Evolutionary conservation across 768 basidiomycete genomes (phyloP).

Genomic region (Myochromella boudieri): DNA sequence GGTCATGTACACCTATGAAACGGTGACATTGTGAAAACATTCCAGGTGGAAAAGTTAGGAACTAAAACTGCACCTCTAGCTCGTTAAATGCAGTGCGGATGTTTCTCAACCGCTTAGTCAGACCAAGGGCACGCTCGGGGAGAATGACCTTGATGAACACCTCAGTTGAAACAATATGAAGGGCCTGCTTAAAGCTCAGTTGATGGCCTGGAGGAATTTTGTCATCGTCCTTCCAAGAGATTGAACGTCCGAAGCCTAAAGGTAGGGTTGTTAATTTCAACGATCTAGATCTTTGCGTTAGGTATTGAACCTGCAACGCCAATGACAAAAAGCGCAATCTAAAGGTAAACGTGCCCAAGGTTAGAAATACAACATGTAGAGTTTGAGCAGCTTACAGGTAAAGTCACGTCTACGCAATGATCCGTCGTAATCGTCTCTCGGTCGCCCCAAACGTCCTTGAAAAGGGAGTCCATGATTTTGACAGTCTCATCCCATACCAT

Average conservation of each 20-base stretch:
- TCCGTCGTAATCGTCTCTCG: conserved; percentile 39
- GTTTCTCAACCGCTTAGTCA: conserved; percentile 31
- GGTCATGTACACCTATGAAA: conserved; percentile 40
- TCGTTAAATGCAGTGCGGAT: conserved; percentile 41
- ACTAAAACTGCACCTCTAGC: conserved; percentile 33
- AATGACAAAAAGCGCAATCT: conserved; percentile 60
- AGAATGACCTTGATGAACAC: conserved; percentile 36
- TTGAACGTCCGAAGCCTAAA: conserved; percentile 49
- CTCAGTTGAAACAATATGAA: conserved; percentile 41
- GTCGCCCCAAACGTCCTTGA: conserved; percentile 48
- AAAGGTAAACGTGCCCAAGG: conserved; percentile 5
- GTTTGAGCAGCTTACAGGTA: conserved; percentile 38
- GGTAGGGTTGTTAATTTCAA: background rate
- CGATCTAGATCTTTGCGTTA: background rate
- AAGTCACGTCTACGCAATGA: conserved; percentile 51
- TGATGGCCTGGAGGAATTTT: conserved; percentile 40
- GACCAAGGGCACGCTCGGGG: conserved; percentile 37
- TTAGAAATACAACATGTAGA: background rate
- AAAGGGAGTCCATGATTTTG: conserved; percentile 41
- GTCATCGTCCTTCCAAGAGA: conserved; percentile 46
- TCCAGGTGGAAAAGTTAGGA: background rate
- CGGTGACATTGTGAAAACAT: background rate
- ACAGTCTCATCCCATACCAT: conserved; percentile 50
- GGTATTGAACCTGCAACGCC: conserved; percentile 44
- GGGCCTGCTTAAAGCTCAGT: conserved; percentile 48